phyloP scores from a whole-genome alignment of 176 grass and related monocot genomes.

The Tillandsia leiboldiana region DNA sequence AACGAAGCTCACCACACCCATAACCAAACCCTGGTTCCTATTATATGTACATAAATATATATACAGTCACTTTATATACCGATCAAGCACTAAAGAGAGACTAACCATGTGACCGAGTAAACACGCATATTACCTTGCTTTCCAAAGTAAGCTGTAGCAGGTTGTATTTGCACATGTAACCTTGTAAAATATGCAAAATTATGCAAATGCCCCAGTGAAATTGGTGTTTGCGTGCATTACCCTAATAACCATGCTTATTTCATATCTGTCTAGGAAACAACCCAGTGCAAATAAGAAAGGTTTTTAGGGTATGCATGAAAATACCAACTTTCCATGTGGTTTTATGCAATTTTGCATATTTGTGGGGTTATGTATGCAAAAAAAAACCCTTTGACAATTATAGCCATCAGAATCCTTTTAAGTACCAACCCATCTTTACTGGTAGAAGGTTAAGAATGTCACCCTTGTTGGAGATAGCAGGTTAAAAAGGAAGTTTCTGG shows the following conservation, averaged over 20 bases:
- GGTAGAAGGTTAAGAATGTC: neutral
- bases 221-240: no score
- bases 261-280: no score
- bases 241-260: no score
- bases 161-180: no score
- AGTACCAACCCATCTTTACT: neutral
- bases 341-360: neutral
- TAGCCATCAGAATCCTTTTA: no score
- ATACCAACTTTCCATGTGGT: neutral
- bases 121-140: no score
- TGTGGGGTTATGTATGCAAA: neutral
- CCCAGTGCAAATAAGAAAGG: no score
- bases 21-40: neutral
- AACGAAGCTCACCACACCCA: neutral
- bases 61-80: neutral
- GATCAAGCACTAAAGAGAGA: neutral
- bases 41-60: neutral
- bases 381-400: neutral
- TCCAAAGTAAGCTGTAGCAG: no score
- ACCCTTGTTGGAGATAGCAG: slow-evolving; percentile 5
- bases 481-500: neutral
- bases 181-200: no score
- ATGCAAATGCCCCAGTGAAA: no score
- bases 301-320: neutral
- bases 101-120: no score